Evolutionary conservation across 139 green algal genomes (phyloP).

Genomic region (Ettlia oleoabundans): DNA sequence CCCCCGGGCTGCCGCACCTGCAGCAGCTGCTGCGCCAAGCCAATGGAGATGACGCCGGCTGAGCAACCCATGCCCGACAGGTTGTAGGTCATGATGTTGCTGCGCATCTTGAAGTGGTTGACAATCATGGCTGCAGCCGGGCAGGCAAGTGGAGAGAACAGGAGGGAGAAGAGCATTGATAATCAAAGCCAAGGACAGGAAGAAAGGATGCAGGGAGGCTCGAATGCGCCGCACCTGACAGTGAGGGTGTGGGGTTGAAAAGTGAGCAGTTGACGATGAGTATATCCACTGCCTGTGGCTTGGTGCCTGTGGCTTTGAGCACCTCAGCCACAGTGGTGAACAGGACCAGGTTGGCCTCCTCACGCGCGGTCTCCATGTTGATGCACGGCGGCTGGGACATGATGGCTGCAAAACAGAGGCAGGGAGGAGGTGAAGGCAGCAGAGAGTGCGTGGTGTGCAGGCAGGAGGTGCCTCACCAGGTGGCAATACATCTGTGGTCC

Average conservation of each 20-base stretch:
- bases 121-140: conserved; percentile 89
- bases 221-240: conserved; percentile 67
- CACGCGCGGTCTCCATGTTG: conserved; percentile 79
- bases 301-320: conserved; percentile 59
- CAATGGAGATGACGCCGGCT: conserved; percentile 88
- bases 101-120: conserved; percentile 94
- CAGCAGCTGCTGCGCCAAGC: conserved; percentile 92
- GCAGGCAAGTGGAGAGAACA: too few relatives aligned
- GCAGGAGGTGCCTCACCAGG: too few relatives aligned
- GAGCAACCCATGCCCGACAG: conserved; percentile 96
- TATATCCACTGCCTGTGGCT: conserved; percentile 80
- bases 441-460: too few relatives aligned
- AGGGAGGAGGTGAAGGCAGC: conserved; percentile 29
- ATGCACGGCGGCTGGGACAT: conserved; percentile 51
- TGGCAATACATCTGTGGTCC: too few relatives aligned
- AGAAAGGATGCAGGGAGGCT: too few relatives aligned
- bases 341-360: conserved; percentile 88
- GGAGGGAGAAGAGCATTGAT: too few relatives aligned
- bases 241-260: conserved; percentile 96
- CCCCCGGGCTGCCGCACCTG: conserved; percentile 40
- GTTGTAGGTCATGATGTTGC: conserved; percentile 94
- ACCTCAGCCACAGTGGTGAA: conserved; percentile 74
- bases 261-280: conserved; percentile 97
- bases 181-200: neutral
- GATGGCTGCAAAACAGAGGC: conserved; percentile 35